Percentiles rank a stretch among this genome's conserved stretches.
Evolutionary conservation across 129 eudicot species (phyloP).

Genomic region (Helianthus tuberosus): DNA sequence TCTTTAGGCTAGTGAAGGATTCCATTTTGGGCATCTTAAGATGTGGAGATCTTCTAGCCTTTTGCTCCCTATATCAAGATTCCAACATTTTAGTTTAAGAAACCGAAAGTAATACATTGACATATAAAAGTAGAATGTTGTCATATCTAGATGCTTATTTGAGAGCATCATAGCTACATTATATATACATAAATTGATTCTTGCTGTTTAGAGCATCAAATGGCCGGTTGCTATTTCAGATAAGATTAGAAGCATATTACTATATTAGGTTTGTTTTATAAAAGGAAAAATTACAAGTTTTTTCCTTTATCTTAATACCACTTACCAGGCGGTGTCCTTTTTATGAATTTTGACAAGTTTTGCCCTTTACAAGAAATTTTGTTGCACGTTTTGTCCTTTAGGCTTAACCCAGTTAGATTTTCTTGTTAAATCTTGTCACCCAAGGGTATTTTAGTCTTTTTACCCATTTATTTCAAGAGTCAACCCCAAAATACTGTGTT

Average conservation of each 20-base stretch:
- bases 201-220: slow-evolving; percentile 30
- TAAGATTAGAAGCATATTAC: slow-evolving; percentile 30
- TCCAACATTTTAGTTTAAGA: slow-evolving; percentile 28
- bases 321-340: too few species aligned
- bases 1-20: slow-evolving; percentile 30
- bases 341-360: too few species aligned
- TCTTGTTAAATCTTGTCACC: too few species aligned
- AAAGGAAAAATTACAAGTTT: too few species aligned
- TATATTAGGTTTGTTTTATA: too few species aligned
- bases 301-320: too few species aligned
- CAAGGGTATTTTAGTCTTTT: too few species aligned
- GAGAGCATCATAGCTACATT: slow-evolving; percentile 36
- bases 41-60: slow-evolving; percentile 35
- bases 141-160: slow-evolving; percentile 36
- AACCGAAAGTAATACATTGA: slow-evolving; percentile 18
- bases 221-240: slow-evolving; percentile 31
- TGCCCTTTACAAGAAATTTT: too few species aligned
- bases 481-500: too few species aligned
- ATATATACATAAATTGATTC: slow-evolving; percentile 35
- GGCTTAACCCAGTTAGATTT: too few species aligned
- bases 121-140: slow-evolving; percentile 26
- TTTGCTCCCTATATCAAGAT: slow-evolving; percentile 32
- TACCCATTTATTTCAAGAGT: too few species aligned
- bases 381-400: too few species aligned
- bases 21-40: slow-evolving; percentile 35